phyloP scores from a whole-genome alignment of 148 eudicot species.

The Camellia granthamiana region DNA sequence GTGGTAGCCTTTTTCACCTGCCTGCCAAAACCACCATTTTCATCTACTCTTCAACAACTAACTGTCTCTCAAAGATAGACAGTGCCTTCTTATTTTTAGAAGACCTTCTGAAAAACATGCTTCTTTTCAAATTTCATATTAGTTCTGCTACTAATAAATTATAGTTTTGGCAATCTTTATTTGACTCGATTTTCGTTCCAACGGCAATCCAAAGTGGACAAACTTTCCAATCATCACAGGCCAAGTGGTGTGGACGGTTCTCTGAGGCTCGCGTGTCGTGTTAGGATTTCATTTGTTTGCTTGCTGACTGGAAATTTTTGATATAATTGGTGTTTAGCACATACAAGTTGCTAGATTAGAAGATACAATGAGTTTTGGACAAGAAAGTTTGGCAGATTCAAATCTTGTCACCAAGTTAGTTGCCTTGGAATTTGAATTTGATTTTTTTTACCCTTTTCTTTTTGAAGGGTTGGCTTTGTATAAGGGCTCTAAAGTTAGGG shows the following conservation, averaged over 20 bases:
- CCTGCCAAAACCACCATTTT: conserved; percentile 19
- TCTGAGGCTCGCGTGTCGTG: conserved; percentile 2
- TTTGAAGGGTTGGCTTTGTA: neutral
- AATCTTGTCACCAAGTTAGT: no score
- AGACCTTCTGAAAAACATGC: conserved; percentile 2
- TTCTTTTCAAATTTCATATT: neutral
- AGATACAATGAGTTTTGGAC: neutral
- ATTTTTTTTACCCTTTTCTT: no score
- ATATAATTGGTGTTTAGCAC: no score
- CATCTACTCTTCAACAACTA: conserved; percentile 33
- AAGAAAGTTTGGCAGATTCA: neutral
- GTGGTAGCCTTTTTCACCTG: conserved; percentile 14
- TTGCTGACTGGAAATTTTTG: conserved; percentile 9
- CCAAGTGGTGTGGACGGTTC: neutral
- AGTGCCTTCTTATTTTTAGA: neutral
- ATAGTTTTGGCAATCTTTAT: neutral
- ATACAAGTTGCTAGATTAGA: neutral
- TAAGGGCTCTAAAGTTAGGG: neutral
- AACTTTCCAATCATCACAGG: neutral
- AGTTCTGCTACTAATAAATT: neutral
- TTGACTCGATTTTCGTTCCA: neutral
- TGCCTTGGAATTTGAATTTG: no score
- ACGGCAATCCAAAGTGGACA: neutral
- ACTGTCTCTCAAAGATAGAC: conserved; percentile 14
- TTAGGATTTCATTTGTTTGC: neutral